Percentiles rank a stretch among this genome's conserved stretches.
Evolutionary conservation across 164 flowering plant species (phyloP).

Genomic region (Amborella trichopoda): DNA sequence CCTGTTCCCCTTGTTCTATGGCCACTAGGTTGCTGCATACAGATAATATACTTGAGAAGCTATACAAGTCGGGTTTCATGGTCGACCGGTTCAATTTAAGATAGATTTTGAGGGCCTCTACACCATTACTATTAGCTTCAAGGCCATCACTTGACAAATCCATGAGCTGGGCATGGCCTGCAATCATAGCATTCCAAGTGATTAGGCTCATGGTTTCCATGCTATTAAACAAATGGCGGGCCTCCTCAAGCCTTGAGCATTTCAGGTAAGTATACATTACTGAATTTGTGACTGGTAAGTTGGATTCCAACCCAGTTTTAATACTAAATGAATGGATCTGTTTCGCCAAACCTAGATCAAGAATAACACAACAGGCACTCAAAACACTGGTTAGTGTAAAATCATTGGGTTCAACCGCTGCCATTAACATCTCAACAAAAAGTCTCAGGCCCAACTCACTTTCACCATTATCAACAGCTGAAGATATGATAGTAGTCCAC

Average conservation of each 20-base stretch:
- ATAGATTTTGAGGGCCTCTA: constrained; percentile 50
- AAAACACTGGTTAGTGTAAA: constrained; percentile 47
- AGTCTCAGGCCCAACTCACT: constrained; percentile 27
- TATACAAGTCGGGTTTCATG: constrained; percentile 52
- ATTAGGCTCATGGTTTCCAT: constrained; percentile 39
- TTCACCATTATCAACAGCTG: constrained; percentile 57
- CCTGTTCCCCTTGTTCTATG: constrained; percentile 68
- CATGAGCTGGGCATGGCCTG: constrained; percentile 66
- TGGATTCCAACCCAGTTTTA: constrained; percentile 40
- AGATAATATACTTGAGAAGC: constrained; percentile 56
- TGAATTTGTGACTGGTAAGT: constrained; percentile 38
- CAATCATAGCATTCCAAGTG: constrained; percentile 81
- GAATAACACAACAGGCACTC: constrained; percentile 50
- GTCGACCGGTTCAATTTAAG: constrained; percentile 40
- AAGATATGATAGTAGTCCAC: constrained; percentile 67
- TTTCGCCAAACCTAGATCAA: constrained; percentile 32
- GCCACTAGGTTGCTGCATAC: constrained; percentile 59
- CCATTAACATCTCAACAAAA: constrained; percentile 37
- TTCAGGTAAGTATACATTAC: constrained; percentile 74
- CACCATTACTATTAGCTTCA: constrained; percentile 35
- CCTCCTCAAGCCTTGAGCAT: constrained; percentile 41
- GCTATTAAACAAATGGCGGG: constrained; percentile 39
- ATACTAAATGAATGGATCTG: constrained; percentile 55
- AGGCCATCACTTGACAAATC: constrained; percentile 24
- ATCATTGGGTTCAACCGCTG: constrained; percentile 31